phyloP scores from a whole-genome alignment of 257 asterid genomes.

The Ocimum tenuiflorum region DNA sequence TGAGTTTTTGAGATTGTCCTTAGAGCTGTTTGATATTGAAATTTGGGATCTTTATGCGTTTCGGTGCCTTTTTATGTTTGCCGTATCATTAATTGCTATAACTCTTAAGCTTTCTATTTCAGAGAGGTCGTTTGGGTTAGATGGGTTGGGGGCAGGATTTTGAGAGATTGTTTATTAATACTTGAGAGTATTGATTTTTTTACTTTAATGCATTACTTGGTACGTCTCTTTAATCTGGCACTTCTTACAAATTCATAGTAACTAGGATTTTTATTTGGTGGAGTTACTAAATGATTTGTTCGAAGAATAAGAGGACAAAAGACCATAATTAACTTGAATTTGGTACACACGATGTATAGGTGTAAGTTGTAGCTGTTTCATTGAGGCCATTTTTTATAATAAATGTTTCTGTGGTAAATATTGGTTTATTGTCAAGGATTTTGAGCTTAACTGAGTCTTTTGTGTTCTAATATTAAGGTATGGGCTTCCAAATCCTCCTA shows the following conservation, averaged over 20 bases:
- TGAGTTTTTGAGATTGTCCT: conserved; percentile 17
- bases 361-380: background rate
- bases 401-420: background rate
- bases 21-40: conserved; percentile 6
- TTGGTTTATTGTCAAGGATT: background rate
- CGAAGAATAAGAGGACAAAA: background rate
- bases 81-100: background rate
- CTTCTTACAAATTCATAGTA: background rate
- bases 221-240: background rate
- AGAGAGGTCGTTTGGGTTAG: background rate
- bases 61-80: background rate
- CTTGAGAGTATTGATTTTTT: background rate
- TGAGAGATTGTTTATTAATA: background rate
- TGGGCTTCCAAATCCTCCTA: conserved; percentile 30
- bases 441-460: conserved; percentile 6
- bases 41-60: conserved; percentile 28
- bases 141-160: background rate
- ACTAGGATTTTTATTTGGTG: background rate
- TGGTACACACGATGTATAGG: background rate
- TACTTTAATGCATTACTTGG: background rate
- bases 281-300: background rate
- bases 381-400: background rate
- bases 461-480: conserved; percentile 22
- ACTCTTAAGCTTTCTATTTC: background rate
- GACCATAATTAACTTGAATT: background rate